Conservation (phyloP, 257 asterid species). For the Perilla frutescens region DNA sequence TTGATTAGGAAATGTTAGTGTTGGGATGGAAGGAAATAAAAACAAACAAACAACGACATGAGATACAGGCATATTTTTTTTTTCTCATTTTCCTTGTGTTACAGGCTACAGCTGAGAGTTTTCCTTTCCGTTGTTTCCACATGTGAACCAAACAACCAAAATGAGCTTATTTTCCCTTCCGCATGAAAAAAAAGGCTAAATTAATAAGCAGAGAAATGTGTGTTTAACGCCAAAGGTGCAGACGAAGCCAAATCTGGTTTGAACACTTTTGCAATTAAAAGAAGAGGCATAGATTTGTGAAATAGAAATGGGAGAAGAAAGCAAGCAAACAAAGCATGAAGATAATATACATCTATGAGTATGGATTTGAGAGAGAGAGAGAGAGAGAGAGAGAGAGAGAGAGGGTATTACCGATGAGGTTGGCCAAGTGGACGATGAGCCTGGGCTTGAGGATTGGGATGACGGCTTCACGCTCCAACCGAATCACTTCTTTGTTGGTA, state of each 20-base stretch:
- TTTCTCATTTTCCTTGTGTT: too few relatives aligned
- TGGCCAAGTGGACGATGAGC: slow-evolving; percentile 86
- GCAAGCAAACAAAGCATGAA: too few relatives aligned
- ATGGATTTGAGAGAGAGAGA: not conserved
- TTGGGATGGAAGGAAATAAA: not conserved
- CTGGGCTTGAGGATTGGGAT: slow-evolving; percentile 95
- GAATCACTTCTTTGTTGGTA: slow-evolving; percentile 73
- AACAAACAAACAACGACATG: not conserved
- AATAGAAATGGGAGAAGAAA: not conserved
- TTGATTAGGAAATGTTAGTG: slow-evolving; percentile 4
- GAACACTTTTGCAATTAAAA: not conserved
- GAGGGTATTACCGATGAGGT: slow-evolving; percentile 74
- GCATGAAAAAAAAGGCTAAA: not conserved
- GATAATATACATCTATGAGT: not conserved
- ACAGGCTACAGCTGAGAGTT: too few relatives aligned
- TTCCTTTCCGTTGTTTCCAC: slow-evolving; percentile 1
- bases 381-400: not conserved
- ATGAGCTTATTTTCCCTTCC: not conserved
- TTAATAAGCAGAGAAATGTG: not conserved
- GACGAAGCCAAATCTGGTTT: not conserved
- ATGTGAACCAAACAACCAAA: slow-evolving; percentile 18
- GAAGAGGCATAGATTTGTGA: slow-evolving; percentile 9
- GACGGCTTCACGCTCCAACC: slow-evolving; percentile 90
- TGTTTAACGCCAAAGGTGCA: not conserved
- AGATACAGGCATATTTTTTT: not conserved